Evolutionary conservation across 805 yeast species (phyloP).

Genomic region (Hanseniaspora singularis): DNA sequence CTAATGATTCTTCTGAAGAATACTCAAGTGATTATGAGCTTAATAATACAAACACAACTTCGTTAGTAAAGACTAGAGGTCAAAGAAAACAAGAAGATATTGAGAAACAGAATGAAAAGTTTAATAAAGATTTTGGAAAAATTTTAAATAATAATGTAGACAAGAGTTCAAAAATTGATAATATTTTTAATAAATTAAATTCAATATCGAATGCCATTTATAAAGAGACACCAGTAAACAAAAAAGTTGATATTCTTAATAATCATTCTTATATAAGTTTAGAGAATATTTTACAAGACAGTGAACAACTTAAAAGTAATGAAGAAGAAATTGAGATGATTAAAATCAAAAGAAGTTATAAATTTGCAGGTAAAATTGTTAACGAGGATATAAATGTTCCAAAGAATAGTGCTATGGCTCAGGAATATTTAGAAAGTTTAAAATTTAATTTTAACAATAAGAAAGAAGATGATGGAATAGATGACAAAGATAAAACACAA

Average conservation of each 20-base stretch:
- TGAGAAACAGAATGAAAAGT: conserved; percentile 32
- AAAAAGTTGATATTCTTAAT: conserved; percentile 14
- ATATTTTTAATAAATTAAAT: conserved; percentile 9
- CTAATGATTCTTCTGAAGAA: not conserved
- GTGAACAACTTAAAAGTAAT: not conserved
- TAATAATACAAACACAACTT: not conserved
- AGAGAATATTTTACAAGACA: not conserved
- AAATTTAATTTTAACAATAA: conserved; percentile 27
- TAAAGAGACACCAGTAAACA: conserved; percentile 15
- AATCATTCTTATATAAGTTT: conserved; percentile 1
- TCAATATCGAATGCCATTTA: not conserved
- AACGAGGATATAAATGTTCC: conserved; percentile 72
- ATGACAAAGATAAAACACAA: conserved; percentile 15
- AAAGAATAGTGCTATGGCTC: conserved; percentile 71
- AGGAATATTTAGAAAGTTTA: conserved; percentile 56
- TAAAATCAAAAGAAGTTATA: conserved; percentile 63
- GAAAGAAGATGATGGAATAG: conserved; percentile 14
- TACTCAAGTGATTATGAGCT: conserved; percentile 14
- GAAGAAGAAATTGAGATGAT: conserved; percentile 38
- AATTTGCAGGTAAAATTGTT: conserved; percentile 77
- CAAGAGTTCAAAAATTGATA: conserved; percentile 2
- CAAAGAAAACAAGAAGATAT: conserved; percentile 40
- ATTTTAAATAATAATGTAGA: conserved; percentile 18
- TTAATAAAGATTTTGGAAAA: conserved; percentile 23
- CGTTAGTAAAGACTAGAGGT: conserved; percentile 52